Evolutionary conservation across 441 rosid species (phyloP), one percentile per base, ranked within the genome.

Genomic region (Euphorbia corollata): DNA sequence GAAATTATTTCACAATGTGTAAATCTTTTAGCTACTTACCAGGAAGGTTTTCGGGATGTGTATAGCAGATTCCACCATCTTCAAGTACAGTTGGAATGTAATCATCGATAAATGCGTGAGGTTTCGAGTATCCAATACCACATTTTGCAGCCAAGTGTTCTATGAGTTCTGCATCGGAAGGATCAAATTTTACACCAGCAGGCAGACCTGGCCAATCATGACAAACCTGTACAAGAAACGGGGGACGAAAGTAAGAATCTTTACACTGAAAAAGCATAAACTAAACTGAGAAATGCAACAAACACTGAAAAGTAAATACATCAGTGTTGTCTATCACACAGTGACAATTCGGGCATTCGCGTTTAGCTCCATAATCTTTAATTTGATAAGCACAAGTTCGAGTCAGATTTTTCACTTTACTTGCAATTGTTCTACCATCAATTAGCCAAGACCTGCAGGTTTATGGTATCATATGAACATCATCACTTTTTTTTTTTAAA

Each of bases 31-130:
- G 56, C 41, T 53, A 11, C 67, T 69, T 60, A 89, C 99, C 98
- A 36, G 98, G 97, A 77, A 94, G 97, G 55, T 89, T 85, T 84
- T 86, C 79, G 9, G 99, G 99, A 74, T 94, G 99, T 8, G 99
- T 79, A 77, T 84, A 89, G 72, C 90, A 89, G 72, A 94, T 94
- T 77, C 99, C 99, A 61, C 82, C 76, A 27, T 85, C 84, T 50
- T 68, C 82, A 24, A 75, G 79, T 56, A 94, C 77, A 1, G 97
- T 86, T 9, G 82, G 83, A 71, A 94, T 91, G 68, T 89, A 94
- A 77, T 85, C 97, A 48, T 94, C 92, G 18, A 89, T 81, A 34
- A 89, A 83, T 32, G 68, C 3, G 61, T 94, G 94, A 0, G 88
- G 81, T 55, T 74, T 71, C 2, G 79, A 74, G 73, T 71, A 73